Evolutionary conservation across 495 filamentous ascomycete species (phyloP).

Genomic region (Aspergillus campestris): DNA sequence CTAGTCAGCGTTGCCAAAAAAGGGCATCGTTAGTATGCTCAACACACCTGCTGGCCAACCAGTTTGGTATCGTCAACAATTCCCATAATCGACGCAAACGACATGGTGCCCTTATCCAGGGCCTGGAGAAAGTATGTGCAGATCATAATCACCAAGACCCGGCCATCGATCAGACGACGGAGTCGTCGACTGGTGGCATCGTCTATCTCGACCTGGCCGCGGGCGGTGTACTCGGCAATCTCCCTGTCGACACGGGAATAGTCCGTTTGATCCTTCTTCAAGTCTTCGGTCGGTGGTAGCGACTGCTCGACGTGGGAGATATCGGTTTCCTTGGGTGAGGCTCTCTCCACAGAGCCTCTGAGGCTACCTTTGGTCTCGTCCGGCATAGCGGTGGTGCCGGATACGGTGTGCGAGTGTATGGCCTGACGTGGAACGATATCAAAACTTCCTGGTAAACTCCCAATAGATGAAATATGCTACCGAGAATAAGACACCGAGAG

Average conservation of each 20-base stretch:
- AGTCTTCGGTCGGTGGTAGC: conserved; percentile 24
- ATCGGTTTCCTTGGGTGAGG: conserved; percentile 20
- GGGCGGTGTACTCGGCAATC: conserved; percentile 52
- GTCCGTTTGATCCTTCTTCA: conserved; percentile 43
- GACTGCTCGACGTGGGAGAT: conserved; percentile 43
- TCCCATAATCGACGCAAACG: conserved; percentile 63
- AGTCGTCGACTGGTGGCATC: conserved; percentile 44
- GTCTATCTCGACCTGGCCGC: conserved; percentile 42
- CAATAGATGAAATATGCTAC: no score
- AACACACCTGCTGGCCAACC: conserved; percentile 38
- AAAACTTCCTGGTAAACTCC: no score
- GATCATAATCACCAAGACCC: conserved; percentile 44
- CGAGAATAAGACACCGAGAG: no score
- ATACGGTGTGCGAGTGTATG: no score
- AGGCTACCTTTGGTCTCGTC: no score
- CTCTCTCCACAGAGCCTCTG: no score
- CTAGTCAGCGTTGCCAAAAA: not conserved
- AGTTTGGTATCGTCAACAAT: conserved; percentile 48
- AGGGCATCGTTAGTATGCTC: not conserved
- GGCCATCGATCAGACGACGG: conserved; percentile 45
- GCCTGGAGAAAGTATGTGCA: conserved; percentile 60
- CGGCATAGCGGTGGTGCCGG: no score
- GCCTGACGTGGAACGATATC: no score
- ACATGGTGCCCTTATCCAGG: conserved; percentile 64
- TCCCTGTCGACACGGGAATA: conserved; percentile 53